Conservation (phyloP, 78 protist genomes). For the Pelomyxa schiedti region DNA sequence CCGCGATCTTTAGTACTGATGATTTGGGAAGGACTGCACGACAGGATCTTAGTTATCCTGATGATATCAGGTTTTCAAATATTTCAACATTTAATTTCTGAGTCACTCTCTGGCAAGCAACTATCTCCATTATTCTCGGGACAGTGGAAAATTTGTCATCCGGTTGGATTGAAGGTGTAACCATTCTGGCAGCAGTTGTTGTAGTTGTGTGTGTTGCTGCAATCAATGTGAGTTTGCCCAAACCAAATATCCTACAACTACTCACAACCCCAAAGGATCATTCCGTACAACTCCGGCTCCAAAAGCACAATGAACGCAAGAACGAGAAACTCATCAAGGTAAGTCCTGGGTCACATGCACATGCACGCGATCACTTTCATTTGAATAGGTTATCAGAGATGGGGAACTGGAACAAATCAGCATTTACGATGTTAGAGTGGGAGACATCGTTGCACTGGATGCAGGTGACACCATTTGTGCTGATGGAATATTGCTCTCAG, state of each 20-base stretch:
- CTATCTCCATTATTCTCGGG: conserved; percentile 31
- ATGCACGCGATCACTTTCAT: too few species aligned
- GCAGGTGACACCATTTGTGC: conserved; percentile 71
- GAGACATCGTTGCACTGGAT: conserved; percentile 71
- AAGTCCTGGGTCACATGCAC: too few species aligned
- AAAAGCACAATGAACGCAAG: conserved; percentile 24
- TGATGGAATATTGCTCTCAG: conserved; percentile 62
- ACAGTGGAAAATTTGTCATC: conserved; percentile 7
- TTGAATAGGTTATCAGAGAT: conserved; percentile 44
- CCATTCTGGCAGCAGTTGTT: conserved; percentile 75
- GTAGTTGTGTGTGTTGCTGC: too few species aligned
- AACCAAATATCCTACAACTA: too few species aligned
- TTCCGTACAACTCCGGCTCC: conserved; percentile 71
- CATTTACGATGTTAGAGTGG: conserved; percentile 74
- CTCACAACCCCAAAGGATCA: conserved; percentile 80
- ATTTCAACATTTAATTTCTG: too few species aligned
- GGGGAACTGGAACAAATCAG: conserved; percentile 29
- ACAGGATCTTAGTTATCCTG: conserved; percentile 33
- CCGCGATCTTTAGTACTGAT: neutral
- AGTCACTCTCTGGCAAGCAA: too few species aligned
- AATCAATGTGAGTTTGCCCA: too few species aligned
- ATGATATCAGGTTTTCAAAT: too few species aligned
- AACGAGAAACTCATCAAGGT: conserved; percentile 24
- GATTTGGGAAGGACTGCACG: conserved; percentile 11
- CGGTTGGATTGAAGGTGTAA: conserved; percentile 90